Conservation (phyloP, 495 filamentous ascomycete species). For the Penicillium cinerascens region DNA sequence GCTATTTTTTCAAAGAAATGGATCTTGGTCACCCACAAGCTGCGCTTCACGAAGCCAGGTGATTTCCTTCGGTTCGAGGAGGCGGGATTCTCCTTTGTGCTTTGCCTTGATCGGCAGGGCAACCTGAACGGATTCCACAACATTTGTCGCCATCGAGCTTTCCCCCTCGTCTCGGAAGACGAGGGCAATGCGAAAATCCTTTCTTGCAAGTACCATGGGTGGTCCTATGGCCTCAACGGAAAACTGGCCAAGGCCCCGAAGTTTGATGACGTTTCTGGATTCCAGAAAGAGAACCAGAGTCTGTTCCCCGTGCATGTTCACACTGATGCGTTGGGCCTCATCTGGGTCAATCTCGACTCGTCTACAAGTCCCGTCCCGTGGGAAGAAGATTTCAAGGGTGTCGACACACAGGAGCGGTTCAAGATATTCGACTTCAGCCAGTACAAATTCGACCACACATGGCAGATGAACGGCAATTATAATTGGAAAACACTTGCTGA, state of each 20-base stretch:
- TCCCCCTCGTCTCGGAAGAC: conserved; percentile 48
- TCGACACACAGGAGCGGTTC: conserved; percentile 41
- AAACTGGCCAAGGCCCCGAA: conserved; percentile 56
- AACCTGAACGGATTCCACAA: conserved; percentile 55
- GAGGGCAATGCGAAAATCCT: conserved; percentile 47
- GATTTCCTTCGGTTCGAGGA: conserved; percentile 47
- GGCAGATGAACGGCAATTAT: conserved; percentile 47
- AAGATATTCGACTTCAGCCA: conserved; percentile 43
- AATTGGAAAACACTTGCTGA: conserved; percentile 55
- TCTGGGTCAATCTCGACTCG: conserved; percentile 51
- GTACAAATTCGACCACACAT: conserved; percentile 49
- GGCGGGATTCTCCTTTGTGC: conserved; percentile 47
- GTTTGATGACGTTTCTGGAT: conserved; percentile 50
- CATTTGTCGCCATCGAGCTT: conserved; percentile 55
- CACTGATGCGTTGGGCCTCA: conserved; percentile 44
- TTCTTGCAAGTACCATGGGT: conserved; percentile 59
- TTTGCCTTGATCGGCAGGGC: conserved; percentile 42
- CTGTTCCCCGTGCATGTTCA: conserved; percentile 45
- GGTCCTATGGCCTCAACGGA: conserved; percentile 55
- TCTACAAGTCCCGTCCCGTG: conserved; percentile 39
- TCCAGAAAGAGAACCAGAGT: conserved; percentile 50
- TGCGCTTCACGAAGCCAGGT: conserved; percentile 42
- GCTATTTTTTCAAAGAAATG: conserved; percentile 51
- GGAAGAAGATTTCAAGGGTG: conserved; percentile 44
- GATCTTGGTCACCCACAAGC: conserved; percentile 47